Conservation (phyloP, 192 early-diverging fungal species). For the Umbelopsis vinacea region DNA sequence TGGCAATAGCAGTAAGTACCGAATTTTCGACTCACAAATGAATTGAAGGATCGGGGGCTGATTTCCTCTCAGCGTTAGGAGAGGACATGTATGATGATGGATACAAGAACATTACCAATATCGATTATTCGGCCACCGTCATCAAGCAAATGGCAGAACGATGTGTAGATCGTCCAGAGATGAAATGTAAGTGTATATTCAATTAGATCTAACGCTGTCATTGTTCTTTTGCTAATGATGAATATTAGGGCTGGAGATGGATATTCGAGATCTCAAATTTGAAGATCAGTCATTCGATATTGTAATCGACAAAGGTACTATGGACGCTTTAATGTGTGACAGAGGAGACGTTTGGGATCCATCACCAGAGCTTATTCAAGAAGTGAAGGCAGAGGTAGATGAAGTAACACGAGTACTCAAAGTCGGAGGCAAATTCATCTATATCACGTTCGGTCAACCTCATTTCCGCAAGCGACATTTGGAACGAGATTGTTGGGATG, state of each 20-base stretch:
- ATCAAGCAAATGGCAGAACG: conserved; percentile 75
- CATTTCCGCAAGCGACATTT: conserved; percentile 83
- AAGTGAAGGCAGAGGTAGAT: conserved; percentile 71
- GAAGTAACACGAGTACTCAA: conserved; percentile 81
- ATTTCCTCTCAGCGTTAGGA: conserved; percentile 56
- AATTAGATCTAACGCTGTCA: too few relatives aligned
- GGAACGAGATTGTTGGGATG: conserved; percentile 64
- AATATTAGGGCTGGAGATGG: conserved; percentile 66
- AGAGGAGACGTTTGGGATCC: conserved; percentile 91
- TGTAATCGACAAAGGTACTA: conserved; percentile 88
- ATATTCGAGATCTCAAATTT: conserved; percentile 75
- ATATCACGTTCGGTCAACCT: conserved; percentile 92
- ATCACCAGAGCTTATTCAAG: conserved; percentile 64
- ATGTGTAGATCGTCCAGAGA: conserved; percentile 51
- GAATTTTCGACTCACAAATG: background rate
- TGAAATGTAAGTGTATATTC: conserved; percentile 54
- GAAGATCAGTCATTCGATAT: conserved; percentile 67
- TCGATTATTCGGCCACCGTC: conserved; percentile 81
- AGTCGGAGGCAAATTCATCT: conserved; percentile 78
- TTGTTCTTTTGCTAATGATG: background rate
- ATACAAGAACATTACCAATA: conserved; percentile 73
- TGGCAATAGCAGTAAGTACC: conserved; percentile 78
- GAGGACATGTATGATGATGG: conserved; percentile 82
- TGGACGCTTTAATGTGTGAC: conserved; percentile 90
- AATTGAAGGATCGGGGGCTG: background rate